Evolutionary conservation across 192 early-diverging fungal species (phyloP).

Genomic region (Dimargaris verticillata): DNA sequence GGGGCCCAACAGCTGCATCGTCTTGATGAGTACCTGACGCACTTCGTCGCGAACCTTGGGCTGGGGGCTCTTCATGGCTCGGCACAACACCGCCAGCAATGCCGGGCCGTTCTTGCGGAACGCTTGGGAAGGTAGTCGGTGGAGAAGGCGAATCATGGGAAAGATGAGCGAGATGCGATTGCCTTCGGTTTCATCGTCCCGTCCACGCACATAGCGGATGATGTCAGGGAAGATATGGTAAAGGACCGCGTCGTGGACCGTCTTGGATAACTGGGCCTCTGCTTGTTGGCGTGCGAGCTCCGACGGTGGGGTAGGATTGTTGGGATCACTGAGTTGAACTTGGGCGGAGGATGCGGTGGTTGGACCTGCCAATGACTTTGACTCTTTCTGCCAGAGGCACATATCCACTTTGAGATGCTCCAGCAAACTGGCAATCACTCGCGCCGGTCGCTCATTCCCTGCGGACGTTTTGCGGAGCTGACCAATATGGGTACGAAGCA

Average conservation of each 20-base stretch:
- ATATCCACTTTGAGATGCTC: too few relatives aligned
- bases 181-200: slow-evolving; percentile 54
- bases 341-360: too few relatives aligned
- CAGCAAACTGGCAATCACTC: too few relatives aligned
- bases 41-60: slow-evolving; percentile 75
- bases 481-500: background rate
- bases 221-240: slow-evolving; percentile 68
- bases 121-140: slow-evolving; percentile 55
- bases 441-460: too few relatives aligned
- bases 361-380: slow-evolving; percentile 27
- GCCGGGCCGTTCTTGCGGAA: slow-evolving; percentile 70
- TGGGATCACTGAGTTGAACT: too few relatives aligned
- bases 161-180: slow-evolving; percentile 76
- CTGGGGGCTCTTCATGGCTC: slow-evolving; percentile 54
- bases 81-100: slow-evolving; percentile 71
- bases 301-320: too few relatives aligned
- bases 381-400: slow-evolving; percentile 26
- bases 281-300: slow-evolving; percentile 1
- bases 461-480: too few relatives aligned
- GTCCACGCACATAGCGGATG: slow-evolving; percentile 50
- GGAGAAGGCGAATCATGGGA: slow-evolving; percentile 70
- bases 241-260: slow-evolving; percentile 62
- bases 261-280: slow-evolving; percentile 19
- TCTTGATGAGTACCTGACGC: slow-evolving; percentile 75
- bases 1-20: slow-evolving; percentile 66